These are phyloP conservation scores for Trichoderma polysporum DNA, from an alignment of 2,329 filamentous ascomycete species.

Conservation along the genomic window DNA sequence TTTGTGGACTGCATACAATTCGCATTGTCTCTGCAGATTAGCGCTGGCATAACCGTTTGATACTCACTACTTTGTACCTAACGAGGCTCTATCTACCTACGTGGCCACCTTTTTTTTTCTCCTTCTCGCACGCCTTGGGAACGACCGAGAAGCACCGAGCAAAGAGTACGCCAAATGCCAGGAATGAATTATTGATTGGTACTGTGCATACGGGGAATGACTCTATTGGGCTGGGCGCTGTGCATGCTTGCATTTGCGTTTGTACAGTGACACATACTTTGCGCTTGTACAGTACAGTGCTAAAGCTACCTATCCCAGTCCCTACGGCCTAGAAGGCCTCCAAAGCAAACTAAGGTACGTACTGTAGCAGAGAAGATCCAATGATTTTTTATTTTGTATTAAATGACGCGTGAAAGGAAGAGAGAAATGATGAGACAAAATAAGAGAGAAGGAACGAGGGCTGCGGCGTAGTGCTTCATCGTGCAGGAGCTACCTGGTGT, in stretches of 20 bases:
- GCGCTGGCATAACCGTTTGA: too few relatives aligned
- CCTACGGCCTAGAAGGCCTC: too few relatives aligned
- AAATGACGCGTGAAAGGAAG: background rate
- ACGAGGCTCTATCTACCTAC: background rate
- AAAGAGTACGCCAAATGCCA: background rate
- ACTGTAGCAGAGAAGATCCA: too few relatives aligned
- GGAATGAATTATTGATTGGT: background rate
- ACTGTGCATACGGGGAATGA: conserved; percentile 8
- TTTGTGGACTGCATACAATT: background rate
- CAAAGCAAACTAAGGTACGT: too few relatives aligned
- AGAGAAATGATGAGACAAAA: background rate
- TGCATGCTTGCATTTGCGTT: background rate
- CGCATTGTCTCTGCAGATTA: background rate
- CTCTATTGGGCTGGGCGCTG: background rate
- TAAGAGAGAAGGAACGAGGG: background rate
- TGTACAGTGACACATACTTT: background rate
- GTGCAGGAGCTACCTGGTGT: background rate
- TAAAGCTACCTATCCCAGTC: background rate
- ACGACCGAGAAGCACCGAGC: background rate
- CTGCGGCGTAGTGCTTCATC: background rate
- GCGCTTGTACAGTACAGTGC: background rate
- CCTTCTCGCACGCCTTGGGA: background rate
- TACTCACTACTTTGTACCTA: too few relatives aligned
- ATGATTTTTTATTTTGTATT: background rate
- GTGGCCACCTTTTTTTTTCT: background rate